Base-by-base conservation (phyloP, 1,284 basidiomycete genomes). In the Fomitopsis palustris region DNA sequence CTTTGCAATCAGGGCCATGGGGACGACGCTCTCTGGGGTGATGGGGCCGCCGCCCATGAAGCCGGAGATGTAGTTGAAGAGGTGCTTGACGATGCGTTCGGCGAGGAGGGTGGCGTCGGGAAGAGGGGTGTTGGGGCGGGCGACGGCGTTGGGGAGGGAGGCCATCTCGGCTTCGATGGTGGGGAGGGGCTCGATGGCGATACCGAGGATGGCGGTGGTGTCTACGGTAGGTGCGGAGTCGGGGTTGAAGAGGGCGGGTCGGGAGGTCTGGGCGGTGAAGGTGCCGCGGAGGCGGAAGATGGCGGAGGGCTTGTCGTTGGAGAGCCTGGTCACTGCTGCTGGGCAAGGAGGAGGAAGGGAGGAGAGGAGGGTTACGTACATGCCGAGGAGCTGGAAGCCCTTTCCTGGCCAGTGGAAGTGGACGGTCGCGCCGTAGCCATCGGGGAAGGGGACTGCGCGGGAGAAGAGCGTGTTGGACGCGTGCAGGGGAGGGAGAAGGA, bases 341-440 rank as follows among this genome's bases (percentile, higher is more conserved):
- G 21, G 51, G 54, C n/a, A 37, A 6, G 49, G 29, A 31, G 33
- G 3, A 49, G 21, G 47, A 27, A 5, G 14, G 27, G 14, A 27
- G 25, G 21, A 19, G 42, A 41, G 17, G 45, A 52, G 43, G 43
- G 8, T n/a, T 4, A 80, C 91, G 70, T 70, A 93, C 93, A 93
- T 91, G 68, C 95, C 95, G 23, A 97, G 78, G 4, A 95, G 74
- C 69, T 94, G 91, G 67, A 94, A 96, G 3, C 93, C 93, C 69
- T 87, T 90, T 14, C 90, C 91, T 0, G 94, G 94, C 87, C 90
- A 94, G 68, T 88, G 87, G 69, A 96, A 90, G 72, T 96, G 94
- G 1, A 96, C 92, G 0, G 93, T 89, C 12, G 92, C 93, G 31
- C 90, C 95, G 70, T 88, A 96, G 4, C 93, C 93, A 27, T 92